Evolutionary conservation across 345 rosid genomes (phyloP), one percentile per base, ranked within the genome.

Genomic region (Anacardium occidentale): DNA sequence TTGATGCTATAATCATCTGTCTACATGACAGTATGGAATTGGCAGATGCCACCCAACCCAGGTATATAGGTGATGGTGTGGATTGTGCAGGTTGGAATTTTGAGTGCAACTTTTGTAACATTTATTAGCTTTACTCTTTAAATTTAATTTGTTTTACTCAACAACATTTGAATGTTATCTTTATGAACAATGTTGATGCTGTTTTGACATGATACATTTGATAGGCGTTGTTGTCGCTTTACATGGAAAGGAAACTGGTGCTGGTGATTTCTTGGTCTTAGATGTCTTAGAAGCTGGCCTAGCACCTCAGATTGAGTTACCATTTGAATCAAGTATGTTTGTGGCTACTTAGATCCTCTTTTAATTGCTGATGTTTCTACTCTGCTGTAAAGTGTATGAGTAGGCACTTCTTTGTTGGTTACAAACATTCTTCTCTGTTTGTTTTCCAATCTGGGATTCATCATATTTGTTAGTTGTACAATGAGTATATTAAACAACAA

Each of bases 241-340:
- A 79, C 92, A 83, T 79, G 98, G 98, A 74, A 90, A 83, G 87
- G 98, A 95, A 83, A 89, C 96, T 68, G 81, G 75, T 75, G 85
- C 88, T 26, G 98, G 98, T 40, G 90, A 89, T 45, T 91, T 94
- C 80, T 59, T 83, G 71, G 99, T 95, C 83, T 82, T 82, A 75
- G 97, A 91, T 78, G 83, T 92, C 71, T 83, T 91, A 56, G 98
- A 95, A 79, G 94, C 98, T 78, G 99, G 94, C 59, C 79, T 89
- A 74, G 89, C 97, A 52, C 91, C 97, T 24, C 96, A 95, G 82
- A 81, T 81, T 66, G 88, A 86, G 66, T 79, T 73, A 73, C 94
- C 85, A 10, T 83, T 89, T 29, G 69, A 84, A 64, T 81, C 85
- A 67, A 71, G 98, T 92, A 83, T 64, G 81, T 69, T 57, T n/a